A percentile compares a stretch with the other conserved stretches of the same genome.
Evolutionary conservation across 2,329 filamentous ascomycete genomes (phyloP).

Genomic region (Colletotrichum sidae): DNA sequence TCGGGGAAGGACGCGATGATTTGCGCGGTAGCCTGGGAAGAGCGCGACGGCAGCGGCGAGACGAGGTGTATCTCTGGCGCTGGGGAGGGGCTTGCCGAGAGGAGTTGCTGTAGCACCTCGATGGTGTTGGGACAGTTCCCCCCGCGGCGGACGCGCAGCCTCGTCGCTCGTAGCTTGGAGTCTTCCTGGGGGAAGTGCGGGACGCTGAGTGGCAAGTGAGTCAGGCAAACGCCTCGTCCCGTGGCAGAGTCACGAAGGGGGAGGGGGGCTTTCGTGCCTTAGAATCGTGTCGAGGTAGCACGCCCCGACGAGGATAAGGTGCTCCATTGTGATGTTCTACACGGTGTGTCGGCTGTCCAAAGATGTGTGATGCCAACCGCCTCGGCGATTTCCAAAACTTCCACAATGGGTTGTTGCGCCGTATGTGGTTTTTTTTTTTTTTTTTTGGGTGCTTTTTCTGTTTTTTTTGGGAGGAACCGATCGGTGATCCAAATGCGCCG

Average conservation of each 20-base stretch:
- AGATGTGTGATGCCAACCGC: neutral
- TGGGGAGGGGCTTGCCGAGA: conserved; percentile 42
- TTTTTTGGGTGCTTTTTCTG: no score
- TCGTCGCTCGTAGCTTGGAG: conserved; percentile 76
- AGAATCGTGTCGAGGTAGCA: conserved; percentile 80
- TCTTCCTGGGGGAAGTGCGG: conserved; percentile 77
- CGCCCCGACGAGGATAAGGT: conserved; percentile 73
- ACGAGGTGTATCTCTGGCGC: conserved; percentile 54
- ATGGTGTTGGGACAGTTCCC: conserved; percentile 80
- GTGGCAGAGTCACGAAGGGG: conserved; percentile 27
- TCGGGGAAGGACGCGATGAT: conserved; percentile 66
- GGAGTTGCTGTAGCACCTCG: conserved; percentile 75
- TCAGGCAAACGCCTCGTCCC: neutral
- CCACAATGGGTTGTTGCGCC: no score
- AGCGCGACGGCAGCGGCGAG: conserved; percentile 64
- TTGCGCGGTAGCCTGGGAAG: conserved; percentile 61
- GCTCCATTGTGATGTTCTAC: conserved; percentile 54
- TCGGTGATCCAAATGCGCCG: no score
- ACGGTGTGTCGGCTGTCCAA: neutral
- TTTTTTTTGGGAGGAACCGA: no score
- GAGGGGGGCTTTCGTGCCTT: conserved; percentile 57
- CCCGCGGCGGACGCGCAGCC: conserved; percentile 70
- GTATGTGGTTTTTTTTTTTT: no score
- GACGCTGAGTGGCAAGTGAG: conserved; percentile 59
- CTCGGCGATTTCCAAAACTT: no score